A percentile compares a stretch with the other conserved stretches of the same genome.
These are phyloP conservation scores for Prorocentrum cordatum DNA, from an alignment of 169 alveolate genomes.

Conservation along the genomic window DNA sequence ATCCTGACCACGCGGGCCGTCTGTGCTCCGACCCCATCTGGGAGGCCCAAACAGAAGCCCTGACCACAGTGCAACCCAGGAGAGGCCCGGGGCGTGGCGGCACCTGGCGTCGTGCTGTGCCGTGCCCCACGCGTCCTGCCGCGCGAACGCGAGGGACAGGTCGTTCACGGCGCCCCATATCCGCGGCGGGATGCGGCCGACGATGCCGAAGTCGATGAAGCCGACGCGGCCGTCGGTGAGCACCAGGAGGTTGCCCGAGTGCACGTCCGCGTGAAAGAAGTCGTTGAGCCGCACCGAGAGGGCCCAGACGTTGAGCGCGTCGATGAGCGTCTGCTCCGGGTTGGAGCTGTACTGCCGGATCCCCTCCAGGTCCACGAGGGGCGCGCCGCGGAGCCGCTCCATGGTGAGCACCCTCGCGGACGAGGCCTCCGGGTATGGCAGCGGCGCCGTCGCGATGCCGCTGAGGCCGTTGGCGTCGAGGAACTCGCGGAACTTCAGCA, in stretches of 20 bases:
- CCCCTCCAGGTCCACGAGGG: constrained; percentile 23
- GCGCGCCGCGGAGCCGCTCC: constrained; percentile 50
- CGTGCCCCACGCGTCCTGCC: no score
- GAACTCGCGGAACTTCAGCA: constrained; percentile 32
- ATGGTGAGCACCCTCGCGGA: constrained; percentile 37
- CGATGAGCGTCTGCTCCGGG: constrained; percentile 47
- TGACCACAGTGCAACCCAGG: no score
- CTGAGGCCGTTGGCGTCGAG: constrained; percentile 15
- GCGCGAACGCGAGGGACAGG: no score
- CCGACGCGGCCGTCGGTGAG: constrained; percentile 42
- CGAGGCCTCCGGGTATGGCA: constrained; percentile 30
- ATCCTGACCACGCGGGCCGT: no score
- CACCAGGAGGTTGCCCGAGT: constrained; percentile 47
- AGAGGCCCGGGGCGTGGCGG: no score
- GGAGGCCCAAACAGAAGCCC: no score
- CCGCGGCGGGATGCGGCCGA: constrained; percentile 26
- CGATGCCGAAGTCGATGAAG: constrained; percentile 60
- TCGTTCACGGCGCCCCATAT: no score
- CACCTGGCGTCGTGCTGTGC: no score
- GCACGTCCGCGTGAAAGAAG: constrained; percentile 62
- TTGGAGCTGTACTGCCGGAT: constrained; percentile 35
- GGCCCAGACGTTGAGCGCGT: constrained; percentile 52
- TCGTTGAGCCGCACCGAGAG: constrained; percentile 54
- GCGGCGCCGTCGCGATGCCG: constrained; percentile 22
- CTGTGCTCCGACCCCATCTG: no score